These are phyloP conservation scores for Thielaviopsis populi DNA, from an alignment of 2,329 filamentous ascomycete genomes.

Conservation along the genomic window DNA sequence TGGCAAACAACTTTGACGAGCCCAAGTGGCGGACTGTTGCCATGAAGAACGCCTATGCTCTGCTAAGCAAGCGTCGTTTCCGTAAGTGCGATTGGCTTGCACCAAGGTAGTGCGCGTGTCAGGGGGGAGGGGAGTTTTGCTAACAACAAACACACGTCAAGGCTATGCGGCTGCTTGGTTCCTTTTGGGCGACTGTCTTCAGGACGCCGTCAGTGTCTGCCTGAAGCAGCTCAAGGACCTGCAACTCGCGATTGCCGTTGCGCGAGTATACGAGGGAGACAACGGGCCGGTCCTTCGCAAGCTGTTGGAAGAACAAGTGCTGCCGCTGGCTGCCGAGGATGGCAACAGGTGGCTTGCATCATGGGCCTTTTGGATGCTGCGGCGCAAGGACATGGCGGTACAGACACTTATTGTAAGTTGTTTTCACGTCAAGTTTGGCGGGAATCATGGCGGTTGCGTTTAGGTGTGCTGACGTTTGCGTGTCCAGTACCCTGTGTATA, in stretches of 20 bases:
- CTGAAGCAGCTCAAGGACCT: slow-evolving; percentile 76
- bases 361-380: slow-evolving; percentile 91
- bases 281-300: slow-evolving; percentile 55
- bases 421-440: neutral
- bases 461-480: neutral
- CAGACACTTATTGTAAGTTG: slow-evolving; percentile 59
- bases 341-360: slow-evolving; percentile 88
- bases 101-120: neutral
- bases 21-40: slow-evolving; percentile 77
- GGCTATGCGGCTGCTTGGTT: slow-evolving; percentile 96
- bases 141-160: slow-evolving; percentile 23
- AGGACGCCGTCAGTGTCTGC: slow-evolving; percentile 75
- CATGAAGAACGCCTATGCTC: slow-evolving; percentile 88
- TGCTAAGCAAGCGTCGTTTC: slow-evolving; percentile 82
- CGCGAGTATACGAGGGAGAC: slow-evolving; percentile 79
- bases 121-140: neutral
- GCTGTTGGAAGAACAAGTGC: slow-evolving; percentile 64
- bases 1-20: slow-evolving; percentile 84
- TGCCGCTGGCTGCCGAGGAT: slow-evolving; percentile 60
- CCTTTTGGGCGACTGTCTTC: slow-evolving; percentile 68
- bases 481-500: slow-evolving; percentile 57
- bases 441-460: too few relatives aligned
- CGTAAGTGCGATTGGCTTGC: slow-evolving; percentile 35
- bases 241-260: slow-evolving; percentile 77
- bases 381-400: slow-evolving; percentile 68